Percentiles rank a stretch among this genome's conserved stretches.
These are phyloP conservation scores for Axilococcus clingmanii DNA, from an alignment of 139 green algal genomes.

Conservation along the genomic window DNA sequence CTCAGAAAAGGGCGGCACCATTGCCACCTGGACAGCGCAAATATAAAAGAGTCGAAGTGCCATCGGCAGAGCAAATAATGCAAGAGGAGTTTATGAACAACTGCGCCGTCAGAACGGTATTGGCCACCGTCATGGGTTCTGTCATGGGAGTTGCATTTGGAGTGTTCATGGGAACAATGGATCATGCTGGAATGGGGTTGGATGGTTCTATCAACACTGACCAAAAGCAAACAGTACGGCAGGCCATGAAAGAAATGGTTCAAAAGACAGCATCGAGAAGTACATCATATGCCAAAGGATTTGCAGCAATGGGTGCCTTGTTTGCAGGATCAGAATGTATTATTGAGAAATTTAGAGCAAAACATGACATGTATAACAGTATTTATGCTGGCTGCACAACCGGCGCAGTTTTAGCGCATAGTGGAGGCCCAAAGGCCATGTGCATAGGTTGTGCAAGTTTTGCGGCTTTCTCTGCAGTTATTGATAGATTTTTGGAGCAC, in stretches of 20 bases:
- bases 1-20: background rate
- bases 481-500: constrained; percentile 74
- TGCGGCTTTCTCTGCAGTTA: constrained; percentile 76
- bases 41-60: constrained; percentile 42
- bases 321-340: constrained; percentile 89
- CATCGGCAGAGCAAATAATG: constrained; percentile 48
- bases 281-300: constrained; percentile 81
- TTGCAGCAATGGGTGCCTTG: constrained; percentile 79
- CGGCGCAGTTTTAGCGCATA: constrained; percentile 67
- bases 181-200: constrained; percentile 23
- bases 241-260: constrained; percentile 31
- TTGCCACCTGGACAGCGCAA: constrained; percentile 6
- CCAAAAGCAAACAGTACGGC: constrained; percentile 31
- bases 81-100: constrained; percentile 89
- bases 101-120: constrained; percentile 64
- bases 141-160: constrained; percentile 71
- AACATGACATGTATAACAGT: constrained; percentile 84
- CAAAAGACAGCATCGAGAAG: constrained; percentile 27
- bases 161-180: constrained; percentile 73
- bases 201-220: background rate
- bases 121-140: constrained; percentile 68
- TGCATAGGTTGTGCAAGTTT: constrained; percentile 81
- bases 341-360: constrained; percentile 83
- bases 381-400: constrained; percentile 83
- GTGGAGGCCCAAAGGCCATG: constrained; percentile 69